These are phyloP conservation scores for Laguncularia racemosa DNA, from an alignment of 345 rosid genomes.

Conservation along the genomic window DNA sequence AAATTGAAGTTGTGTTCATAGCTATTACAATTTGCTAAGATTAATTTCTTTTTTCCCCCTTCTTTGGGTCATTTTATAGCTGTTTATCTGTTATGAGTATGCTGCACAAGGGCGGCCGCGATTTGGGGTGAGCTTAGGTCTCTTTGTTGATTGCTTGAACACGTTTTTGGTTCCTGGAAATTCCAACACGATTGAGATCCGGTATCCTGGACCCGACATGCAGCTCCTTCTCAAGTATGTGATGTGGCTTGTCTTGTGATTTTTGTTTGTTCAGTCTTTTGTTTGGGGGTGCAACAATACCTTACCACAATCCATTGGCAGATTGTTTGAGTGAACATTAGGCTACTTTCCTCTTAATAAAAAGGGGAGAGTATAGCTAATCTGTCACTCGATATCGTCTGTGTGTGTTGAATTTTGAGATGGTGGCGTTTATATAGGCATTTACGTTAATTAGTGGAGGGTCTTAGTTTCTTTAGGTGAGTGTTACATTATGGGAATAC, in stretches of 20 bases:
- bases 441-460: too few species aligned
- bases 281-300: too few species aligned
- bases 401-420: too few species aligned
- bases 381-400: too few species aligned
- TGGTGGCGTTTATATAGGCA: too few species aligned
- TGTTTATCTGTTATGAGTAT: constrained; percentile 59
- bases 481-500: too few species aligned
- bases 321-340: too few species aligned
- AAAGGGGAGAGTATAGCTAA: too few species aligned
- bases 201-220: constrained; percentile 95
- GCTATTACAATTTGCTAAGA: background rate
- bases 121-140: constrained; percentile 86
- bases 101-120: constrained; percentile 64
- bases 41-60: background rate
- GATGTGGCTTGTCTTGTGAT: background rate
- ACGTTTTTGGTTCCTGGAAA: constrained; percentile 80
- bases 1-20: background rate
- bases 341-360: too few species aligned
- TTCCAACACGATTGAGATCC: constrained; percentile 61
- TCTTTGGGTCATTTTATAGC: constrained; percentile 25
- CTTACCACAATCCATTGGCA: too few species aligned
- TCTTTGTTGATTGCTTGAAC: constrained; percentile 82
- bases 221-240: constrained; percentile 86
- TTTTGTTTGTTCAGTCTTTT: background rate
- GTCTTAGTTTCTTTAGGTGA: too few species aligned